These are phyloP conservation scores for Eimeria falciformis DNA, from an alignment of 169 alveolate genomes.

Conservation along the genomic window DNA sequence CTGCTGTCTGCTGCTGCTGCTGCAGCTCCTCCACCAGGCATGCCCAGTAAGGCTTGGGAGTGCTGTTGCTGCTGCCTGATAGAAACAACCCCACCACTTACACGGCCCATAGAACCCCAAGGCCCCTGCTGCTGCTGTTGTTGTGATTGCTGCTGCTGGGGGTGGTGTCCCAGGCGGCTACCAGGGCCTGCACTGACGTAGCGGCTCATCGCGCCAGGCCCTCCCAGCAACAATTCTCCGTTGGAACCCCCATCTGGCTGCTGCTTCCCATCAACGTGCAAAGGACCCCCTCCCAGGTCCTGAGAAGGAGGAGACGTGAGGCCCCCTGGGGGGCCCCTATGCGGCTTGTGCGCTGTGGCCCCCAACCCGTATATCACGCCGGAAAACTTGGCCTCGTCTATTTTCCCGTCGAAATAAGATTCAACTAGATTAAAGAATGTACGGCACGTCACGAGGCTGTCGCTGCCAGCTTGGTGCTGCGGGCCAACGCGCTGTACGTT, in stretches of 20 bases:
- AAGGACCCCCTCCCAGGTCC: neutral
- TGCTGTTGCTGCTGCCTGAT: conserved; percentile 61
- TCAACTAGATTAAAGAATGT: conserved; percentile 95
- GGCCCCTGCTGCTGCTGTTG: conserved; percentile 43
- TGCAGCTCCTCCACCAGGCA: conserved; percentile 6
- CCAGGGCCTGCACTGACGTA: conserved; percentile 53
- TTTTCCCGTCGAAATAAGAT: conserved; percentile 87
- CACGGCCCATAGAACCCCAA: conserved; percentile 29
- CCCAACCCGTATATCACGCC: conserved; percentile 93
- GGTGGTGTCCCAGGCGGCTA: conserved; percentile 19
- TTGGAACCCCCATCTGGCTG: conserved; percentile 5
- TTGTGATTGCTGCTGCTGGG: conserved; percentile 49
- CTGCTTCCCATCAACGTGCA: neutral
- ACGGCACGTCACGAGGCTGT: conserved; percentile 95
- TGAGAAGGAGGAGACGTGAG: neutral
- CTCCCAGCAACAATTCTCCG: conserved; percentile 13
- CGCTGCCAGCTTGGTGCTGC: conserved; percentile 99
- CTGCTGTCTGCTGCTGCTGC: conserved; percentile 30
- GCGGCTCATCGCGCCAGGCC: conserved; percentile 39
- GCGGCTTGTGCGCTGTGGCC: conserved; percentile 73
- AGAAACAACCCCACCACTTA: neutral
- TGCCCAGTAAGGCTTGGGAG: conserved; percentile 39
- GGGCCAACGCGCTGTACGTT: conserved; percentile 95
- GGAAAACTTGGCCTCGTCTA: conserved; percentile 88
- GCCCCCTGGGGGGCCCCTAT: conserved; percentile 35